Conservation (phyloP, 495 filamentous ascomycete genomes). For the Clohesyomyces aquaticus region DNA sequence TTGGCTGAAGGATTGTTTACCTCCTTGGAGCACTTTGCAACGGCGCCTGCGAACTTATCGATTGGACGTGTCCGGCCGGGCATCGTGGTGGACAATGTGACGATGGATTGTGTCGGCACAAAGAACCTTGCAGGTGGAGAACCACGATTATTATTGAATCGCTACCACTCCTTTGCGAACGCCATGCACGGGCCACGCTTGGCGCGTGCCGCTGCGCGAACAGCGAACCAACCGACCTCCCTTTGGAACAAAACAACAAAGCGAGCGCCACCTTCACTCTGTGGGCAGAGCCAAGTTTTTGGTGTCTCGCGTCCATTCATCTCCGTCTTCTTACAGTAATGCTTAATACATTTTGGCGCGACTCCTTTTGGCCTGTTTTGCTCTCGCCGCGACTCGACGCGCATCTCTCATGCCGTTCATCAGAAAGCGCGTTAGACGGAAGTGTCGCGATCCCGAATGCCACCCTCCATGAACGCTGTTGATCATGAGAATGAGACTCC, state of each 20-base stretch:
- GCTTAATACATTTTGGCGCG: constrained; percentile 29
- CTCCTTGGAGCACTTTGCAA: constrained; percentile 80
- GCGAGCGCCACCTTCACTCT: constrained; percentile 25
- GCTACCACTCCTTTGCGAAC: too few relatives aligned
- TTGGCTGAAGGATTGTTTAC: constrained; percentile 51
- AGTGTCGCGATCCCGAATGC: constrained; percentile 41
- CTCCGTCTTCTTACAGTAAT: constrained; percentile 33
- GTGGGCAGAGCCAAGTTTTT: background rate
- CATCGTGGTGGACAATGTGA: constrained; percentile 42
- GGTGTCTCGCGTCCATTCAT: constrained; percentile 20
- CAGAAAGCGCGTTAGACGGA: constrained; percentile 31
- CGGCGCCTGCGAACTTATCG: constrained; percentile 82
- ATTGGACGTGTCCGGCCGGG: constrained; percentile 67
- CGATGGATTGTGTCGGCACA: too few relatives aligned
- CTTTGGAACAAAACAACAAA: too few relatives aligned
- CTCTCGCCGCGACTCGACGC: constrained; percentile 42
- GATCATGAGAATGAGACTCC: constrained; percentile 20
- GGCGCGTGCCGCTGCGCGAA: constrained; percentile 5
- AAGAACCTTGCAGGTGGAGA: too few relatives aligned
- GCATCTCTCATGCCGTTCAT: constrained; percentile 36
- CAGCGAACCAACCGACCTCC: constrained; percentile 20
- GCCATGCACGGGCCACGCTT: constrained; percentile 29
- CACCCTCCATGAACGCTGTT: constrained; percentile 37
- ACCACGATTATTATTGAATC: too few relatives aligned
- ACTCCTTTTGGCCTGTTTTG: constrained; percentile 15